Evolutionary conservation across 176 grass and related monocot genomes (phyloP).

Genomic region (Hordeum marinum): DNA sequence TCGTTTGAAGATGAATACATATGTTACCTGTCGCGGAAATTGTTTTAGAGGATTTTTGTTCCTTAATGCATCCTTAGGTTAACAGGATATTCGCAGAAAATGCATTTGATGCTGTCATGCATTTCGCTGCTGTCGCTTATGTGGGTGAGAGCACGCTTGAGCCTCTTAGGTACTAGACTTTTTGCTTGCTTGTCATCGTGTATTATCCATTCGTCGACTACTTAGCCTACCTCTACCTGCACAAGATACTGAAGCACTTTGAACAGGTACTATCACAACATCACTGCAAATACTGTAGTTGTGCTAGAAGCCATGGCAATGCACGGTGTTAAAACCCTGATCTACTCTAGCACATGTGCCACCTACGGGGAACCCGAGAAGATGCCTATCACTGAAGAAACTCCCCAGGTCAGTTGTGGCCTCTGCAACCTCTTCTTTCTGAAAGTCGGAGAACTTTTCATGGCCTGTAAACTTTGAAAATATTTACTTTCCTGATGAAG

Average conservation of each 20-base stretch:
- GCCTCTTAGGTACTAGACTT: slow-evolving; percentile 59
- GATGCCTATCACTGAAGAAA: slow-evolving; percentile 97
- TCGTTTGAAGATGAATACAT: neutral
- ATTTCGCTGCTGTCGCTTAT: slow-evolving; percentile 85
- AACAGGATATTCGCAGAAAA: slow-evolving; percentile 74
- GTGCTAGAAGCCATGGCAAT: slow-evolving; percentile 78
- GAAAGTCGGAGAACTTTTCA: neutral
- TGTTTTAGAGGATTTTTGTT: neutral
- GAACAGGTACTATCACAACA: slow-evolving; percentile 90
- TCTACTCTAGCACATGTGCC: slow-evolving; percentile 95
- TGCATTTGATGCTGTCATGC: slow-evolving; percentile 91
- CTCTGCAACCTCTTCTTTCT: neutral
- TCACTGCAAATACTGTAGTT: slow-evolving; percentile 77
- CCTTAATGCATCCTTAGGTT: slow-evolving; percentile 47
- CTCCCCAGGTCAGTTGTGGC: slow-evolving; percentile 56
- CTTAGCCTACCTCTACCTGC: neutral
- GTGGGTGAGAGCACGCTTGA: slow-evolving; percentile 89
- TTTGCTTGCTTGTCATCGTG: neutral
- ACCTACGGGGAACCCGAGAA: slow-evolving; percentile 93
- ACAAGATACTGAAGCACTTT: neutral
- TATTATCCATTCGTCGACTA: neutral
- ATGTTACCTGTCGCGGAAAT: neutral
- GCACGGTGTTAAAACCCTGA: slow-evolving; percentile 71
- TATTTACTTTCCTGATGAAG: neutral
- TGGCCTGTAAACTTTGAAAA: neutral